Evolutionary conservation across 1,284 basidiomycete species (phyloP).

Genomic region (Exobasidium cylindrosporum): DNA sequence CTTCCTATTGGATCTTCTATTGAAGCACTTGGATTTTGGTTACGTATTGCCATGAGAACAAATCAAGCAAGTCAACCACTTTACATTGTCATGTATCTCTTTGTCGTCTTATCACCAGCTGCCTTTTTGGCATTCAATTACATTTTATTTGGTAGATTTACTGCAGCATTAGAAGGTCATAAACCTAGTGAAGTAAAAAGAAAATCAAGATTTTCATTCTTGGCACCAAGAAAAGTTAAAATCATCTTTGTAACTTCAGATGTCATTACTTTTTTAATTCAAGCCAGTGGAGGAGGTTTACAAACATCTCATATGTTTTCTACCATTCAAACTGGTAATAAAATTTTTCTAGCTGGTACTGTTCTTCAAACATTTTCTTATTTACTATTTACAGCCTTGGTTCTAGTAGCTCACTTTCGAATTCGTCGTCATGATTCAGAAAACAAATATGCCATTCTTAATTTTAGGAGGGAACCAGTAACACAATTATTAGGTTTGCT

Average conservation of each 20-base stretch:
- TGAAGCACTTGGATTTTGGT: conserved; percentile 6
- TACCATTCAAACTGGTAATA: conserved; percentile 19
- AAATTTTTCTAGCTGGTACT: conserved; percentile 36
- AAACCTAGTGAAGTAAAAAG: background rate
- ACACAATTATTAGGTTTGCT: conserved; percentile 11
- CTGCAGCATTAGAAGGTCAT: conserved; percentile 24
- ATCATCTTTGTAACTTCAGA: conserved; percentile 39
- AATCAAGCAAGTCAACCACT: conserved; percentile 13
- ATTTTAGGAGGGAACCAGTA: background rate
- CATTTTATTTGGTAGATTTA: conserved; percentile 34
- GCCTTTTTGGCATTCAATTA: conserved; percentile 45
- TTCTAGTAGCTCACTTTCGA: conserved; percentile 12
- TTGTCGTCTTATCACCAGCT: conserved; percentile 37
- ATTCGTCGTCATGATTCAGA: background rate
- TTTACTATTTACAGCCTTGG: conserved; percentile 28
- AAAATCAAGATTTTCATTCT: conserved; percentile 10
- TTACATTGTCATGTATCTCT: conserved; percentile 31
- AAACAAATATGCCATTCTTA: background rate
- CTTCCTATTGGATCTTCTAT: conserved; percentile 31
- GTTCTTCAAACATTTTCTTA: conserved; percentile 33
- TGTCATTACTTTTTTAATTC: conserved; percentile 29
- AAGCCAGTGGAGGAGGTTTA: conserved; percentile 27
- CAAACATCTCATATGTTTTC: conserved; percentile 20
- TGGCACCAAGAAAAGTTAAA: conserved; percentile 23
- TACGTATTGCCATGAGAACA: background rate